phyloP scores from a whole-genome alignment of 352 stramenopile genomes.

The Globisporangium middletonii region DNA sequence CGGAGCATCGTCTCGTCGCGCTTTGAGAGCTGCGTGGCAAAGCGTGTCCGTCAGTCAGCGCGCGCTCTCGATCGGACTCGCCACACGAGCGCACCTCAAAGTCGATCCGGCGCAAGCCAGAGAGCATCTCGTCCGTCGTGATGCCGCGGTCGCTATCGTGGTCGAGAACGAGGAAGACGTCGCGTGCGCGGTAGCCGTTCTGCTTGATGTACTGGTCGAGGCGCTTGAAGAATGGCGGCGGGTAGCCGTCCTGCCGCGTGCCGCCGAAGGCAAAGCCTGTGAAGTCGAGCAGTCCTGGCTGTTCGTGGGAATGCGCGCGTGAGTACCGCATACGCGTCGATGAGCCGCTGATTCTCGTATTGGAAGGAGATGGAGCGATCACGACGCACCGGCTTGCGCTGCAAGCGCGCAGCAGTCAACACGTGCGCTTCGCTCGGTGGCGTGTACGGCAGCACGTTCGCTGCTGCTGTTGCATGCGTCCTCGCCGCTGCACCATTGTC shows the following conservation, averaged over 20 bases:
- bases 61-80: background rate
- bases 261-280: conserved; percentile 5
- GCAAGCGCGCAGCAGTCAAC: conserved; percentile 5
- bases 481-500: background rate
- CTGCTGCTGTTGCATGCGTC: background rate
- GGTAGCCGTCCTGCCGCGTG: conserved; percentile 29
- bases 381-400: conserved; percentile 6
- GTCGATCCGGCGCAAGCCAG: conserved; percentile 39
- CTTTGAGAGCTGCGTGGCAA: conserved; percentile 24
- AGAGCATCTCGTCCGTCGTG: conserved; percentile 38
- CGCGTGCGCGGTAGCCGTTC: conserved; percentile 37
- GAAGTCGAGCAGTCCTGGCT: conserved; percentile 11
- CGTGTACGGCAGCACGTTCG: conserved; percentile 2
- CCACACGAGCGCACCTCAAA: conserved; percentile 21
- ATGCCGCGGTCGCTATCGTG: conserved; percentile 31
- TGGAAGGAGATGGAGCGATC: background rate
- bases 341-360: background rate
- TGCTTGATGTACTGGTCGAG: conserved; percentile 45
- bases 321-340: background rate
- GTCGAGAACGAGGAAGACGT: conserved; percentile 45
- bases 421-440: conserved; percentile 16
- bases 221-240: conserved; percentile 42
- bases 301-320: background rate
- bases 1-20: conserved; percentile 31
- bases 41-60: background rate